A percentile compares a stretch with the other conserved stretches of the same genome.
phyloP scores from a whole-genome alignment of 345 rosid genomes.

The Bruguiera parviflora region DNA sequence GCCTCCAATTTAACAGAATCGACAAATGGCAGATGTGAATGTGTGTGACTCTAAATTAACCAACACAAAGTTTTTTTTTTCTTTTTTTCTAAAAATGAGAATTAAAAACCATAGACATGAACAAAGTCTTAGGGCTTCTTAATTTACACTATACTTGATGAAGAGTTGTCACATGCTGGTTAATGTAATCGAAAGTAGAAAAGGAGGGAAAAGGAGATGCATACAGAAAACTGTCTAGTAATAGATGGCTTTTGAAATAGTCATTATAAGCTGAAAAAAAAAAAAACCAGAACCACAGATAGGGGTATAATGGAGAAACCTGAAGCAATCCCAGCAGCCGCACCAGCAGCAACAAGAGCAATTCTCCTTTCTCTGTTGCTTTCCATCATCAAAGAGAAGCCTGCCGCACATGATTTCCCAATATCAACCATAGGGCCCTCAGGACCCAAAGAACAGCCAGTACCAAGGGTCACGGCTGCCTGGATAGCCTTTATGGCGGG shows the following conservation, averaged over 20 bases:
- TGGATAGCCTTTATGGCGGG: constrained; percentile 89
- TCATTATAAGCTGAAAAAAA: neutral
- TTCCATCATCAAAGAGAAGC: constrained; percentile 90
- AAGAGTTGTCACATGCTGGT: neutral
- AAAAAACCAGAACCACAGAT: neutral
- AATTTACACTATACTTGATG: neutral
- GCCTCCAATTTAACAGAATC: neutral
- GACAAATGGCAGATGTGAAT: neutral
- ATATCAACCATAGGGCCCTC: constrained; percentile 99
- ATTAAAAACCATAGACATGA: neutral
- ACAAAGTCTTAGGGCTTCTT: neutral
- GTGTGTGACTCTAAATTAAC: too few relatives aligned
- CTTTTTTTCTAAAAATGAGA: too few relatives aligned
- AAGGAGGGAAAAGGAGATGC: neutral
- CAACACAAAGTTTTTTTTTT: too few relatives aligned
- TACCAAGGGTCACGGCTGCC: constrained; percentile 91
- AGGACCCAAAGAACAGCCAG: constrained; percentile 96
- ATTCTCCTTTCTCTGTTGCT: constrained; percentile 92
- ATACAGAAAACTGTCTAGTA: neutral
- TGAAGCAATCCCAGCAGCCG: constrained; percentile 96
- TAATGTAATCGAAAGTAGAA: neutral
- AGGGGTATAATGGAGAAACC: constrained; percentile 37
- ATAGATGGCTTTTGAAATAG: neutral
- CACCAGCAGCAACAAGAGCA: constrained; percentile 97
- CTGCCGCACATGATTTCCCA: constrained; percentile 94